Base-by-base conservation (phyloP, 139 green algal species). In the Auxenochlorella pyrenoidosa region DNA sequence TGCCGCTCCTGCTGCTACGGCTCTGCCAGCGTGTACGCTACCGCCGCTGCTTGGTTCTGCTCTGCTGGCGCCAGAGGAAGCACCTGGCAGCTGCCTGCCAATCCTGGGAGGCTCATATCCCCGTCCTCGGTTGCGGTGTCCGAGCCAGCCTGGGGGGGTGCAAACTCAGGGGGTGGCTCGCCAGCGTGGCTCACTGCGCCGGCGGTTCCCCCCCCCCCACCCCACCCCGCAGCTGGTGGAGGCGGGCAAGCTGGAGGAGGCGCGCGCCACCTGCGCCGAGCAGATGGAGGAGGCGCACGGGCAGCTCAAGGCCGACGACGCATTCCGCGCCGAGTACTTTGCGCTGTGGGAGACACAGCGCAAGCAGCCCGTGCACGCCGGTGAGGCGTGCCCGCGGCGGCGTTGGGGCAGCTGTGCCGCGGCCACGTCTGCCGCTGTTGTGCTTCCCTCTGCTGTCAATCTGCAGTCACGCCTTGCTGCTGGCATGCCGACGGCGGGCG, bases 311-410 rank as follows among this genome's bases (percentile, higher is more conserved):
- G 30, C 22, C 28, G 47, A 90, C 66, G 40, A 66, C 30, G 83
- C 60, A 43, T 92, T 83, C 66, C 75, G 88, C 44, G 19, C 65
- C 30, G 76, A 92, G 44, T 93, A 92, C 71, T 83, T 85, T 36
- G 38, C 71, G 16, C 90, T 88, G 44, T 93, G 90, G 90, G 80
- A 90, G 60, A 72, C 82, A 34, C 88, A 91, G 83, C 86, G 88
- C 44, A 81, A 82, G 68, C 30, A n/a, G 26, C 87, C 85, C 28
- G 60, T 88, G 71, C 59, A 44, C 41, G 58, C 79, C 15, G 82
- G 80, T 86, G 87, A 63, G 81, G 47, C 8, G 59, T 15, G 28
- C 28, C 26, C 38, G 63, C 63, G 16, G 54, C 54, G 13, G 3
- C 15, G 2, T 63, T 63, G 15, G 22, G 47, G 47, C 8, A 54